These are phyloP conservation scores for Rhytidiadelphus loreus DNA, from an alignment of 225 moss, liverwort and hornwort genomes.

Conservation along the genomic window DNA sequence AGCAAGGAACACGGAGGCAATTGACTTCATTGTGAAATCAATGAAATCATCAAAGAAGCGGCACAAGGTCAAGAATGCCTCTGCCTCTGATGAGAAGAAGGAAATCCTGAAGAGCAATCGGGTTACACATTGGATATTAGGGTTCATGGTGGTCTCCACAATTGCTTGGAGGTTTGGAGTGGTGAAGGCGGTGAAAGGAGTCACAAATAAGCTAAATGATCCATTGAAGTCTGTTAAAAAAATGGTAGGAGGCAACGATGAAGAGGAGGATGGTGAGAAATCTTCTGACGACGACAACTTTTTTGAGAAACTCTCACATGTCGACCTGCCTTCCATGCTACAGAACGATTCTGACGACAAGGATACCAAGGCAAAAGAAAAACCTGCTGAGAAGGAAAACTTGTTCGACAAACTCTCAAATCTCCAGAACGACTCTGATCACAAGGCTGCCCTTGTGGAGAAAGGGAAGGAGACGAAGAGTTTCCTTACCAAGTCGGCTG, in stretches of 20 bases:
- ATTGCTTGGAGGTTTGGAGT: conserved; percentile 38
- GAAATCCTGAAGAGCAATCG: conserved; percentile 19
- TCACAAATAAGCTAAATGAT: conserved; percentile 9
- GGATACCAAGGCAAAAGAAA: not conserved
- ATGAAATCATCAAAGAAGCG: conserved; percentile 2
- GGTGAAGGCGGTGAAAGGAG: not conserved
- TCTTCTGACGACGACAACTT: not conserved
- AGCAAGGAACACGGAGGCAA: conserved; percentile 22
- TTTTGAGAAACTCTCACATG: conserved; percentile 3
- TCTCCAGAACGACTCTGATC: not conserved
- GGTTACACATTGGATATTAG: conserved; percentile 43
- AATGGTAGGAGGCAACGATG: conserved; percentile 6
- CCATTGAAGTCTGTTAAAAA: conserved; percentile 23
- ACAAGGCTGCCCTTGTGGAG: not conserved
- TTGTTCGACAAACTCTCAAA: not conserved
- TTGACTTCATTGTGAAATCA: conserved; percentile 14
- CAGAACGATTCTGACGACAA: not conserved
- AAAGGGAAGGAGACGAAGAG: not conserved
- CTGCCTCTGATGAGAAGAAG: not conserved
- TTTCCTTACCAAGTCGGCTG: not conserved
- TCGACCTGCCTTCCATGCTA: conserved; percentile 20
- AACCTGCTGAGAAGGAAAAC: not conserved
- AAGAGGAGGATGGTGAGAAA: not conserved
- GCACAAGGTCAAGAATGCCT: not conserved
- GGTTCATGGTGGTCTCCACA: conserved; percentile 30